Evolutionary conservation across 129 eudicot species (phyloP).

Genomic region (Oenanthe sinensis): DNA sequence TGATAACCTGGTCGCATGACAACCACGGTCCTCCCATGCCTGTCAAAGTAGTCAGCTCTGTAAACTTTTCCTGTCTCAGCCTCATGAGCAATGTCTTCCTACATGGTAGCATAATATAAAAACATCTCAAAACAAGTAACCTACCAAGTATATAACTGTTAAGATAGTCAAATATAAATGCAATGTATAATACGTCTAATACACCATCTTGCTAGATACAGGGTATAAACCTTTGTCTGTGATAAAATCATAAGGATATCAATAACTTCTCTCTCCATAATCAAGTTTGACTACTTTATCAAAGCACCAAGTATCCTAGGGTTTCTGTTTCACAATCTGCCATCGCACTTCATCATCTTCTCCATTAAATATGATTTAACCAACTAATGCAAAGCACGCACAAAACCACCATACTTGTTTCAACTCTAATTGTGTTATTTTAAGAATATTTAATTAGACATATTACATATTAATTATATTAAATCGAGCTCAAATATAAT

Average conservation of each 20-base stretch:
- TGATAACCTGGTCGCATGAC: conserved; percentile 30
- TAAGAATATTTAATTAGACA: too few species aligned
- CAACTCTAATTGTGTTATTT: too few species aligned
- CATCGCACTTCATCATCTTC: not conserved
- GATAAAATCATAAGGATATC: not conserved
- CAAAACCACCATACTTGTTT: too few species aligned
- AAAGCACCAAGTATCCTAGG: not conserved
- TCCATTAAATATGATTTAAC: not conserved
- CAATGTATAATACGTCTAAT: not conserved
- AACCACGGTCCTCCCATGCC: conserved; percentile 25
- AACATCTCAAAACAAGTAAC: not conserved
- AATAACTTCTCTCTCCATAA: not conserved
- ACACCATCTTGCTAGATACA: not conserved
- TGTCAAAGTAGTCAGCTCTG: conserved; percentile 26
- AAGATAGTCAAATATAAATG: not conserved
- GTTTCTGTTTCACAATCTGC: too few species aligned
- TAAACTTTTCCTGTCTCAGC: conserved; percentile 30
- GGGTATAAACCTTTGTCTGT: not conserved
- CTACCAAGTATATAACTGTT: not conserved
- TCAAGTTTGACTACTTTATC: not conserved
- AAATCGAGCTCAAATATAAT: too few species aligned
- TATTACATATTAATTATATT: too few species aligned
- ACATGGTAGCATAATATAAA: not conserved
- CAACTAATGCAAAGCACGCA: too few species aligned
- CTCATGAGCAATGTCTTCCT: conserved; percentile 35